Evolutionary conservation across 371 early-diverging fungal genomes (phyloP).

Genomic region (Mortierella sp.): DNA sequence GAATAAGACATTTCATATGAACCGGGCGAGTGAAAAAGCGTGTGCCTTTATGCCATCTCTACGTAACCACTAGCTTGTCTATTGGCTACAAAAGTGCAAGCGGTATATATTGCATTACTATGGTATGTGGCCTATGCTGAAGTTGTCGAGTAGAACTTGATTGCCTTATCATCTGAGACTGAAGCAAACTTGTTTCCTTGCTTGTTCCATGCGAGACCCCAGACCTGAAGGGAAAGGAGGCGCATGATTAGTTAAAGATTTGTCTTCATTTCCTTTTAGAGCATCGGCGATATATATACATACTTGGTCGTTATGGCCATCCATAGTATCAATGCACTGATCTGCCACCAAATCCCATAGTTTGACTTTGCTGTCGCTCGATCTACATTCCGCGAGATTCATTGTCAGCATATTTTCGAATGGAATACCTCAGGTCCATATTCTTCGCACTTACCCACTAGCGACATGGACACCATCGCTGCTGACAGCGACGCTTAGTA

Average conservation of each 20-base stretch:
- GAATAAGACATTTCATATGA: no score
- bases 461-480: slow-evolving; percentile 81
- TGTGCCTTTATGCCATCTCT: neutral
- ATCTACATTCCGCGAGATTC: slow-evolving; percentile 19
- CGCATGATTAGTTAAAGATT: neutral
- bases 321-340: slow-evolving; percentile 85
- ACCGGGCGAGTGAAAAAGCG: no score
- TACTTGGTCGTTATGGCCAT: slow-evolving; percentile 82
- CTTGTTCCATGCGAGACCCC: slow-evolving; percentile 84
- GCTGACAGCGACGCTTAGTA: slow-evolving; percentile 77
- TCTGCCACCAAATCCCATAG: slow-evolving; percentile 83
- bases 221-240: slow-evolving; percentile 62
- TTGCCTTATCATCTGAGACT: slow-evolving; percentile 77
- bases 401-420: neutral
- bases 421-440: neutral
- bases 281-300: neutral
- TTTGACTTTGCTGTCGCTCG: slow-evolving; percentile 83
- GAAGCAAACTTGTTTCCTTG: slow-evolving; percentile 82
- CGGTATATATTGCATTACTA: neutral
- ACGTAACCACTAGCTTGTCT: neutral
- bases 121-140: slow-evolving; percentile 34
- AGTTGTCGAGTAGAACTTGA: slow-evolving; percentile 57
- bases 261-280: neutral
- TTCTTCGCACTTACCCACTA: slow-evolving; percentile 60
- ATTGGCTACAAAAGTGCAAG: neutral